A percentile compares a stretch with the other conserved stretches of the same genome.
Conservation (phyloP, 345 rosid species). For the Zanthoxylum bungeanum region DNA sequence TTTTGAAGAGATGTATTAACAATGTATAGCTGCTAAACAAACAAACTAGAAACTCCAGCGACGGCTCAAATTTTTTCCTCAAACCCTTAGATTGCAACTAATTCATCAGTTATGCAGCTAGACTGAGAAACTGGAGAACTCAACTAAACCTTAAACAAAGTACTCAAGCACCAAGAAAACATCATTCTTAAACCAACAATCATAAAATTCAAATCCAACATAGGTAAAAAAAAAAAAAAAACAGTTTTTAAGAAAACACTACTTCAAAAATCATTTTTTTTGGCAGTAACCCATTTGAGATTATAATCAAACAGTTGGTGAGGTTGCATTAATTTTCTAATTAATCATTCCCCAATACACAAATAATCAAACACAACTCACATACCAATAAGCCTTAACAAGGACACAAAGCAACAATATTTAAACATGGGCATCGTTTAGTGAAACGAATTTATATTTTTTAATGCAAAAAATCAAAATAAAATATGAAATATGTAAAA, state of each 20-base stretch:
- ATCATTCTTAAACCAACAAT: background rate
- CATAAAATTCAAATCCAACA: background rate
- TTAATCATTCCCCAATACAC: background rate
- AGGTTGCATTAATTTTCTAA: background rate
- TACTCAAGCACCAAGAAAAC: background rate
- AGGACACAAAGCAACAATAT: background rate
- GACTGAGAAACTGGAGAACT: background rate
- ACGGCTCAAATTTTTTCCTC: background rate
- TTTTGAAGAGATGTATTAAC: background rate
- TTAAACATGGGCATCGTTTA: background rate
- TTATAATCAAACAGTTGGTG: conserved; percentile 4
- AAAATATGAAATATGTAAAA: background rate
- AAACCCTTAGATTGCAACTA: background rate
- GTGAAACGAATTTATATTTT: too few species aligned
- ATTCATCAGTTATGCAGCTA: background rate
- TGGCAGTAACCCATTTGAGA: background rate
- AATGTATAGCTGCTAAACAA: background rate
- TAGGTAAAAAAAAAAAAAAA: too few species aligned
- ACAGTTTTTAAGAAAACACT: background rate
- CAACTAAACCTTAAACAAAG: background rate
- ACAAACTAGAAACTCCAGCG: background rate
- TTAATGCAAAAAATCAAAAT: background rate
- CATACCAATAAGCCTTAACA: background rate
- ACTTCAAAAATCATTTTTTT: background rate
- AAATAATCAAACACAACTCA: background rate